Evolutionary conservation across 2,329 filamentous ascomycete genomes (phyloP).

Genomic region (Ophiostoma angusticollis): DNA sequence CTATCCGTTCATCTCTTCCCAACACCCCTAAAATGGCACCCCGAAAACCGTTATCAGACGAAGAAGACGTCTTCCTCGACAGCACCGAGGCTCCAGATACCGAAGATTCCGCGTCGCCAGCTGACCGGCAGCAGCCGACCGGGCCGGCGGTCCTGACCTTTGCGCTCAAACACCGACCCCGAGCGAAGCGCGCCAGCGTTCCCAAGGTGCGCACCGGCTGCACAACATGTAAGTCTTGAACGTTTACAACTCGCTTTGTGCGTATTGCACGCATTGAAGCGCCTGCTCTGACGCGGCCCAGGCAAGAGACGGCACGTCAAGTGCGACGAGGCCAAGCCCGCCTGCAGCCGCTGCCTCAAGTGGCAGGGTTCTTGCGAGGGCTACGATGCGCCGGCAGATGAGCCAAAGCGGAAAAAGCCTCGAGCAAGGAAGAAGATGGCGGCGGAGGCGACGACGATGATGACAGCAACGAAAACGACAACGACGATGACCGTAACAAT

Average conservation of each 20-base stretch:
- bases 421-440: too few relatives aligned
- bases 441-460: background rate
- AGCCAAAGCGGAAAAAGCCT: too few relatives aligned
- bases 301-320: constrained; percentile 16
- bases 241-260: background rate
- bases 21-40: too few relatives aligned
- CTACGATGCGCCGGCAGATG: constrained; percentile 11
- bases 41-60: too few relatives aligned
- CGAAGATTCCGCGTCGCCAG: too few relatives aligned
- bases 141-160: constrained; percentile 19
- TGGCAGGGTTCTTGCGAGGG: constrained; percentile 20
- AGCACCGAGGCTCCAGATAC: too few relatives aligned
- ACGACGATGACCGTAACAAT: background rate
- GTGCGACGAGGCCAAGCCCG: constrained; percentile 20
- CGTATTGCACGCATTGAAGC: background rate
- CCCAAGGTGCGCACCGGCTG: constrained; percentile 16
- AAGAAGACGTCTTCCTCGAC: too few relatives aligned
- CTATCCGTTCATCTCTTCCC: too few relatives aligned
- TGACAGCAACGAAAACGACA: background rate
- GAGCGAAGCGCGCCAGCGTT: constrained; percentile 20
- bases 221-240: constrained; percentile 18
- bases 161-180: constrained; percentile 19
- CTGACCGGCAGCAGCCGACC: background rate
- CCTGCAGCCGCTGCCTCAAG: constrained; percentile 20
- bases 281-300: background rate